phyloP scores from a whole-genome alignment of 2,329 filamentous ascomycete species.

The Diaporthe ilicicola region DNA sequence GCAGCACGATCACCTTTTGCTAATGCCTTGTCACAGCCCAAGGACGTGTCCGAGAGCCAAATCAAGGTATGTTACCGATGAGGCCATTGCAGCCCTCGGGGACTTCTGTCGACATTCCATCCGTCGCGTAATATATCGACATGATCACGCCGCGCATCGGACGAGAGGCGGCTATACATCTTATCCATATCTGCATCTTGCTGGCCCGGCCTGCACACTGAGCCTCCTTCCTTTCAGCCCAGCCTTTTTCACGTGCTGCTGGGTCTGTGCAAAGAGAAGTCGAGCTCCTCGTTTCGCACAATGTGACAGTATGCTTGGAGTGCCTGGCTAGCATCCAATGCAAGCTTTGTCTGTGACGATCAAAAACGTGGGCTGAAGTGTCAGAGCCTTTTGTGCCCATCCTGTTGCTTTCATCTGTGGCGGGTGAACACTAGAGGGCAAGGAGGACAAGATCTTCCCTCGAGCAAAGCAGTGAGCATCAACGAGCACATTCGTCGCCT shows the following conservation, averaged over 20 bases:
- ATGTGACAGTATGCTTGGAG: constrained; percentile 48
- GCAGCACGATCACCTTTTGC: constrained; percentile 37
- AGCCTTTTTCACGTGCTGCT: constrained; percentile 20
- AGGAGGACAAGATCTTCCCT: constrained; percentile 42
- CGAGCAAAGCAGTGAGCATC: constrained; percentile 64
- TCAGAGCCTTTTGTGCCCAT: constrained; percentile 29
- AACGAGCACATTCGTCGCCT: constrained; percentile 36
- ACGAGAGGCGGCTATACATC: constrained; percentile 33
- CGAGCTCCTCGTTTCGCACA: constrained; percentile 65
- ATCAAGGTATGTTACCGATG: constrained; percentile 99
- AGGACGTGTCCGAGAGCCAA: constrained; percentile 95
- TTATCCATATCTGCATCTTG: constrained; percentile 29
- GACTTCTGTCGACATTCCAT: constrained; percentile 74
- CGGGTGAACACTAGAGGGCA: constrained; percentile 42
- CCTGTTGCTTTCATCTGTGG: constrained; percentile 35
- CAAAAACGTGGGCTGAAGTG: constrained; percentile 38
- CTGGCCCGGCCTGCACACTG: constrained; percentile 36
- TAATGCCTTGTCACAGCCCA: constrained; percentile 73
- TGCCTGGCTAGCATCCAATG: constrained; percentile 62
- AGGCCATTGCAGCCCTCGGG: constrained; percentile 71
- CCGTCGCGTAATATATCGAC: constrained; percentile 43
- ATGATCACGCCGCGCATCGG: constrained; percentile 36
- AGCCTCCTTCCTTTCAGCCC: constrained; percentile 53
- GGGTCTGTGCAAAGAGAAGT: constrained; percentile 53
- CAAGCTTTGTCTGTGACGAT: constrained; percentile 36